phyloP scores from a whole-genome alignment of 75 land plant species.

The Ceratopteris richardii region DNA sequence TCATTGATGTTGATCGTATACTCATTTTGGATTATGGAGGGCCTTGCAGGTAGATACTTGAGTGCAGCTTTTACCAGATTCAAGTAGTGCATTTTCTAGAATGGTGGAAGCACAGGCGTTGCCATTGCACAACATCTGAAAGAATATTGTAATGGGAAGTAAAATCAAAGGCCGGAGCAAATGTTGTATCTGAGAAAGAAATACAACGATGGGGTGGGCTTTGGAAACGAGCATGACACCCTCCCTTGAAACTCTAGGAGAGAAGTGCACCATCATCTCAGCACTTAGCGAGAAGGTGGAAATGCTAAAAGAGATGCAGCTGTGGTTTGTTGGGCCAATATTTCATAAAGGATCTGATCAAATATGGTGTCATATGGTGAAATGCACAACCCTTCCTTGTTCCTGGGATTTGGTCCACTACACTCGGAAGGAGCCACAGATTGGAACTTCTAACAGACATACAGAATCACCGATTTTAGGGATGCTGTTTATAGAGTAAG shows the following conservation, averaged over 20 bases:
- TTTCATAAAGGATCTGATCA: no score
- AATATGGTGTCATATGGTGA: no score
- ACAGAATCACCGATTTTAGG: no score
- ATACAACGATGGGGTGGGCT: conserved; percentile 68
- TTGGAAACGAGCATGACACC: conserved; percentile 67
- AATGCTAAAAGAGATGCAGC: no score
- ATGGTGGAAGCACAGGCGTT: conserved; percentile 95
- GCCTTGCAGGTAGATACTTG: conserved; percentile 80
- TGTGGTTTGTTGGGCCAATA: no score
- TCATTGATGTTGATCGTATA: conserved; percentile 85
- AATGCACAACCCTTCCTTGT: no score
- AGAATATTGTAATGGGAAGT: conserved; percentile 49
- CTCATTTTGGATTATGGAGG: conserved; percentile 82
- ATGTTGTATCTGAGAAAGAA: conserved; percentile 23
- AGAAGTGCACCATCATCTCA: no score
- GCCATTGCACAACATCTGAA: conserved; percentile 88
- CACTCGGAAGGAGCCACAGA: no score
- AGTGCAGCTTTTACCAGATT: conserved; percentile 51
- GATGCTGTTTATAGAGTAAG: no score
- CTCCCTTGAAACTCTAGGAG: conserved; percentile 55
- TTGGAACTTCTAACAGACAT: no score
- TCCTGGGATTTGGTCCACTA: no score
- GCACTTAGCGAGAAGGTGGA: no score
- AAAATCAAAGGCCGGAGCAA: conserved; percentile 24
- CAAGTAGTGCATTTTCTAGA: conserved; percentile 67